phyloP scores from a whole-genome alignment of 768 basidiomycete species.

The Kwoniella mangroviensis region DNA sequence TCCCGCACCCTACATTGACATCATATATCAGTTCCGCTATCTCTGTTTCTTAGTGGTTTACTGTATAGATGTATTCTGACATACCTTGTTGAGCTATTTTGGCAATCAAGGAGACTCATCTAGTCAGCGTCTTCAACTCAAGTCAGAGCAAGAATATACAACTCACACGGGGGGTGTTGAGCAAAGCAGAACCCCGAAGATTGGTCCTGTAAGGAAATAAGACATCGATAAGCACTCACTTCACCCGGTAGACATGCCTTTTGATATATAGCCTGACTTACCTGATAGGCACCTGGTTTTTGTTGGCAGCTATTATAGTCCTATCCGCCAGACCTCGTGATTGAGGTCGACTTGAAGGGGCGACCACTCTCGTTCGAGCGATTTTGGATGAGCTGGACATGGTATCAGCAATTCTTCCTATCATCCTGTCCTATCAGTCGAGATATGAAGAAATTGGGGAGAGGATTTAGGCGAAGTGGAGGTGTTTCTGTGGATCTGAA shows the following conservation, averaged over 20 bases:
- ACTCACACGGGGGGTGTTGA: slow-evolving; percentile 47
- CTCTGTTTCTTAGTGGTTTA: not conserved
- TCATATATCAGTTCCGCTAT: not conserved
- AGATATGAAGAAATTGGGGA: not conserved
- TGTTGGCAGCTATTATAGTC: slow-evolving; percentile 24
- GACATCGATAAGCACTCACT: no score
- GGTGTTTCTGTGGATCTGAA: not conserved
- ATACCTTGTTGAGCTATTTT: slow-evolving; percentile 47
- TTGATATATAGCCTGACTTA: slow-evolving; percentile 10
- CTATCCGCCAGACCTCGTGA: slow-evolving; percentile 1
- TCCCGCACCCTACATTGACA: slow-evolving; percentile 65
- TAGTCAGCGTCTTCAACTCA: not conserved
- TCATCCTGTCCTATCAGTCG: no score
- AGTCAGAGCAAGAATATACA: slow-evolving; percentile 1
- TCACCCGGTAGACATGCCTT: not conserved
- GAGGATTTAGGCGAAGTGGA: slow-evolving; percentile 12
- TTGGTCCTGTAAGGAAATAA: slow-evolving; percentile 32
- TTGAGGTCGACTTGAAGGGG: slow-evolving; percentile 9
- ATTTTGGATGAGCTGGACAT: slow-evolving; percentile 11
- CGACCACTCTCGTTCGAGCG: slow-evolving; percentile 1
- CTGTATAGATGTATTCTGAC: not conserved
- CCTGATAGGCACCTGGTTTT: slow-evolving; percentile 46
- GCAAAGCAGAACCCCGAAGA: slow-evolving; percentile 42
- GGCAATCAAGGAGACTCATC: not conserved
- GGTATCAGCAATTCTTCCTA: not conserved